Percentiles rank a stretch among this genome's conserved stretches.
Evolutionary conservation across 805 yeast genomes (phyloP).

Genomic region (Wickerhamomyces kurtzmanii): DNA sequence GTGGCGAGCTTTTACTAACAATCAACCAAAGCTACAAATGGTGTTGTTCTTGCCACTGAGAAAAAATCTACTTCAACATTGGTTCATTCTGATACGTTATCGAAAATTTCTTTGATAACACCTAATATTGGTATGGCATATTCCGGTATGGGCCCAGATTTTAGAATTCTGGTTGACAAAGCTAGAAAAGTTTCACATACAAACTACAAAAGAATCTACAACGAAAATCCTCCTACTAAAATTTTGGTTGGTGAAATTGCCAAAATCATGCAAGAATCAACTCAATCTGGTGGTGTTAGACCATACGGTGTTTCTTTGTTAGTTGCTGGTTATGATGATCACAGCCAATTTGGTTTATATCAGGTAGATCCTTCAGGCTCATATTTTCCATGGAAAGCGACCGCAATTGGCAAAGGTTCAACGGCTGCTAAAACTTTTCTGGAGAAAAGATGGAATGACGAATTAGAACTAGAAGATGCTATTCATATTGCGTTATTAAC

Average conservation of each 20-base stretch:
- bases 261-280: constrained; percentile 95
- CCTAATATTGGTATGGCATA: constrained; percentile 96
- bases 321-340: constrained; percentile 89
- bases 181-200: constrained; percentile 92
- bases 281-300: constrained; percentile 96
- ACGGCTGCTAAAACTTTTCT: constrained; percentile 94
- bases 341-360: constrained; percentile 66
- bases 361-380: constrained; percentile 99
- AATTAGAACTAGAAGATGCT: constrained; percentile 95
- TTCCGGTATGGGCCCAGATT: constrained; percentile 99
- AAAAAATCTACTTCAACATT: constrained; percentile 78
- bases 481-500: constrained; percentile 93
- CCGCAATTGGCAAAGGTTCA: constrained; percentile 96
- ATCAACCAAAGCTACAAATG: constrained; percentile 60
- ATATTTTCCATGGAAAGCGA: constrained; percentile 98
- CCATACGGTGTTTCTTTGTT: constrained; percentile 96
- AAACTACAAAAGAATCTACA: constrained; percentile 83
- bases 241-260: constrained; percentile 92
- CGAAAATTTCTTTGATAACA: constrained; percentile 75
- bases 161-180: constrained; percentile 86
- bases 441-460: constrained; percentile 98
- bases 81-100: constrained; percentile 61
- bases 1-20: background rate
- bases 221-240: constrained; percentile 95
- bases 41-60: constrained; percentile 94